phyloP scores from a whole-genome alignment of 352 stramenopile genomes.

The Thraustotheca clavata region DNA sequence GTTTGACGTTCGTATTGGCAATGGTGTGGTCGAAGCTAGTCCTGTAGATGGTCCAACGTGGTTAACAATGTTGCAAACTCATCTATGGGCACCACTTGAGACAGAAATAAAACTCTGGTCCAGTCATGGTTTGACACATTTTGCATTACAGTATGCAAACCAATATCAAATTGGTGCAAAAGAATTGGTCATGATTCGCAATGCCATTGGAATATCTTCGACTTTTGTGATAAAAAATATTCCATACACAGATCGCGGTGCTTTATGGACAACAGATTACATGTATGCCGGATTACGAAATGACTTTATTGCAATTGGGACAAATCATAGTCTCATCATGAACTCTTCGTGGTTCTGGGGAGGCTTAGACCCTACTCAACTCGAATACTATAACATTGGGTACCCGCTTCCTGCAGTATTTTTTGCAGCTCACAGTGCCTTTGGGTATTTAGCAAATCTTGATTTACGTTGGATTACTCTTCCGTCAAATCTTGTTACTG shows the following conservation, averaged over 20 bases:
- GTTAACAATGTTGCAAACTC: neutral
- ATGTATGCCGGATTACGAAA: neutral
- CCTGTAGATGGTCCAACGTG: neutral
- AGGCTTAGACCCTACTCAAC: neutral
- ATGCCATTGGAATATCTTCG: neutral
- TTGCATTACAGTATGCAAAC: slow-evolving; percentile 1
- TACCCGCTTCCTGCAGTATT: neutral
- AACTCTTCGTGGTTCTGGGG: neutral
- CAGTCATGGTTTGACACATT: neutral
- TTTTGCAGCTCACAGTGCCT: neutral
- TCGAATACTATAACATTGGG: neutral
- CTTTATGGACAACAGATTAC: slow-evolving; percentile 7
- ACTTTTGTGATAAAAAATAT: neutral
- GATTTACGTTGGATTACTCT: neutral
- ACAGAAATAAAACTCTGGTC: neutral
- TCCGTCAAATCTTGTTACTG: neutral
- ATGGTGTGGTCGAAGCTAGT: neutral
- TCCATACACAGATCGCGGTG: neutral
- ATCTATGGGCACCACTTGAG: neutral
- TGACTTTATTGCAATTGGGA: neutral
- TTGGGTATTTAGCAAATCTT: neutral
- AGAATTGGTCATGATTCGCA: neutral
- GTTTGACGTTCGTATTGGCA: slow-evolving; percentile 1
- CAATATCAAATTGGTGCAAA: neutral
- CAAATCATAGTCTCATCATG: slow-evolving; percentile 11